These are phyloP conservation scores for Xerophyta viscosa DNA, from an alignment of 106 monocot species.

Conservation along the genomic window DNA sequence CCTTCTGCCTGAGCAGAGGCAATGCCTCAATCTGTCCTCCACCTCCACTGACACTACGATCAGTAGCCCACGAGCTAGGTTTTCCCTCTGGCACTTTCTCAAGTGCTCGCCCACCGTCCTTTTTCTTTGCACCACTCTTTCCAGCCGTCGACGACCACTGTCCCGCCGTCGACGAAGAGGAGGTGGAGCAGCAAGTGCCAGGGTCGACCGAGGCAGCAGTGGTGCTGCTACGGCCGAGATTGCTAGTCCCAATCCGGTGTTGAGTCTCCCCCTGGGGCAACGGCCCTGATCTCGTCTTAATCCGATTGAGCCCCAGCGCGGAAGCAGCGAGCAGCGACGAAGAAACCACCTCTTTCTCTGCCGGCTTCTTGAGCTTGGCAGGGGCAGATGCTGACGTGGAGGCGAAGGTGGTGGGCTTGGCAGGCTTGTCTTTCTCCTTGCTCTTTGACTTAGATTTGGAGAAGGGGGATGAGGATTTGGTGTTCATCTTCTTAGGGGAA, in stretches of 20 bases:
- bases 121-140: conserved; percentile 51
- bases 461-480: conserved; percentile 3
- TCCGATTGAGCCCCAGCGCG: conserved; percentile 78
- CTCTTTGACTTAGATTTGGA: no score
- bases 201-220: not conserved
- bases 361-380: conserved; percentile 31
- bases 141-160: conserved; percentile 11
- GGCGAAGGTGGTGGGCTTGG: conserved; percentile 3
- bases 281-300: conserved; percentile 98
- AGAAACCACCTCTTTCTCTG: conserved; percentile 12
- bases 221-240: conserved; percentile 17
- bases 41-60: not conserved
- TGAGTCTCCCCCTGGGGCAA: conserved; percentile 70
- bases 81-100: conserved; percentile 35
- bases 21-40: conserved; percentile 10
- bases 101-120: conserved; percentile 13
- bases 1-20: conserved; percentile 1
- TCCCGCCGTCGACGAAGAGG: conserved; percentile 17
- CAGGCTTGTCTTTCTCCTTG: no score
- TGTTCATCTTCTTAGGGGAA: conserved; percentile 29
- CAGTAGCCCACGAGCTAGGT: conserved; percentile 19
- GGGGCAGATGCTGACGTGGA: conserved; percentile 26
- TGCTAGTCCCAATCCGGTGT: conserved; percentile 62
- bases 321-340: conserved; percentile 75
- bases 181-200: conserved; percentile 23